Evolutionary conservation across 306 rosid genomes (phyloP), one percentile per base, ranked within the genome.

Genomic region (Ormosia semicastrata): DNA sequence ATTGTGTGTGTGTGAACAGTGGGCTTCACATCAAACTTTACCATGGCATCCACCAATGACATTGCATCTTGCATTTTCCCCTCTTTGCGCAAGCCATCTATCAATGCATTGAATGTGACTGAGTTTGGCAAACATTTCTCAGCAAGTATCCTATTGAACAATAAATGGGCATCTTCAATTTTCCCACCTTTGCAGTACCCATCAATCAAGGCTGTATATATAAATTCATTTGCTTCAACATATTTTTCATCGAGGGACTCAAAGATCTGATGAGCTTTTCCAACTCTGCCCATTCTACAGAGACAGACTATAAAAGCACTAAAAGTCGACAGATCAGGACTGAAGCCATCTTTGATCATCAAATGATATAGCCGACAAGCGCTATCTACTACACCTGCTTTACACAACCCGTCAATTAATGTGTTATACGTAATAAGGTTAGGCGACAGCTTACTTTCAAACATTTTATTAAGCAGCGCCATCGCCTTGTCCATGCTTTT

Each of bases 401-500:
- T 87, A 77, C 94, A 91, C 87, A 92, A 87, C 84, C 96, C 98
- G 57, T 87, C 81, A 54, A 94, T 94, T 73, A 94, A 82, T 4
- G 94, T 76, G 56, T 92, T 94, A 78, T 92, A 94, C 7, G 98
- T 92, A 54, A 89, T 44, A 24, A 72, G 80, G 83, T 83, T 36
- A 3, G 98, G 98, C 0, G 76, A 84, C 59, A 92, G 80, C 85
- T 88, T 92, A 37, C 60, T 79, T 57, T 88, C 89, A 62, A 85
- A 72, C 95, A 94, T 94, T 80, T 84, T 87, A 81, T 85, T 66
- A 46, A 90, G 89, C 81, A 92, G 49, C 1, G 89, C 83, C 98
- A 92, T 94, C 50, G 97, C 98, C 81, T 89, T 91, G 78, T 94
- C 93, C 79, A 92, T 83, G 66, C 93, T 86, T 81, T 89, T 89